These are phyloP conservation scores for Aspergillus vadensis DNA, from an alignment of 2,329 filamentous ascomycete species.

Conservation along the genomic window DNA sequence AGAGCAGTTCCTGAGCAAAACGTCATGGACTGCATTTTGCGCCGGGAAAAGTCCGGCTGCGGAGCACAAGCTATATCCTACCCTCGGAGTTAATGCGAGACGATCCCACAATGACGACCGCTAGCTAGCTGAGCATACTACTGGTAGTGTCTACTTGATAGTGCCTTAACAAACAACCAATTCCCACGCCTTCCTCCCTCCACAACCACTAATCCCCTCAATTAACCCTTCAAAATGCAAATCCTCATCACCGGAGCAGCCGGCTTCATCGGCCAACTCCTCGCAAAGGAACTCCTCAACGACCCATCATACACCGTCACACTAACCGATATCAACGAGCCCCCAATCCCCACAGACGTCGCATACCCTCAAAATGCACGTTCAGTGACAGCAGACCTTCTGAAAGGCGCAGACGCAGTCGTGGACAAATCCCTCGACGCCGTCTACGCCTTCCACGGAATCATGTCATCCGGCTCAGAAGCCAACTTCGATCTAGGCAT, in stretches of 20 bases:
- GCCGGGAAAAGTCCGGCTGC: conserved; percentile 33
- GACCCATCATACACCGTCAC: conserved; percentile 52
- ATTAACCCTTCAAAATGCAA: conserved; percentile 36
- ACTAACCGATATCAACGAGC: conserved; percentile 60
- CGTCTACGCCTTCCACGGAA: conserved; percentile 66
- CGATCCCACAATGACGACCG: neutral
- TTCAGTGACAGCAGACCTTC: conserved; percentile 56
- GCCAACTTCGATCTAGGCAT: conserved; percentile 62
- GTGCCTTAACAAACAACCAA: neutral
- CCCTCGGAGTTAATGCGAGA: conserved; percentile 41
- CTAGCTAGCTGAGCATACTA: neutral
- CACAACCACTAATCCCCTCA: neutral
- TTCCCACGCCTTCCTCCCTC: neutral
- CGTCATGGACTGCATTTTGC: neutral
- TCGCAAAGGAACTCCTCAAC: conserved; percentile 58
- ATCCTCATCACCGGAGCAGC: conserved; percentile 66
- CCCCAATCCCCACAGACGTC: conserved; percentile 53
- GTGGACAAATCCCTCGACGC: conserved; percentile 51
- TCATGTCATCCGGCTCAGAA: conserved; percentile 67
- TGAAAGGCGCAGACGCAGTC: conserved; percentile 44
- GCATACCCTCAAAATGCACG: conserved; percentile 54
- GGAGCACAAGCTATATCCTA: conserved; percentile 20
- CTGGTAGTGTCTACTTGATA: neutral
- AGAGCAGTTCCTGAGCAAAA: neutral
- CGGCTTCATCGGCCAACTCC: conserved; percentile 66